Conservation (phyloP, 2,329 filamentous ascomycete genomes). For the Scopulariopsis brevicaulis region DNA sequence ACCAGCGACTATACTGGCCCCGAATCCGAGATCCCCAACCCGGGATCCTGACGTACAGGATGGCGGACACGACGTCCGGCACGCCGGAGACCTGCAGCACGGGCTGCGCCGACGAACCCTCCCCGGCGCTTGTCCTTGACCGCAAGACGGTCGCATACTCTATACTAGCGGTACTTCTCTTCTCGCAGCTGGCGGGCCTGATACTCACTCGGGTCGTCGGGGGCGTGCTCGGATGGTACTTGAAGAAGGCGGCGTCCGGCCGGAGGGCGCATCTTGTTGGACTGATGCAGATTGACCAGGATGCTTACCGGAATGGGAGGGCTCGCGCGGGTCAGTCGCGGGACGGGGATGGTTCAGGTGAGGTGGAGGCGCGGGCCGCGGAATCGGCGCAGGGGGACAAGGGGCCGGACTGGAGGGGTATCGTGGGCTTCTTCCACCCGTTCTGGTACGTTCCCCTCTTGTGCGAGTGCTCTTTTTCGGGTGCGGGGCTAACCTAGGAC, state of each 20-base stretch:
- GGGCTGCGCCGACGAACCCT: constrained; percentile 1
- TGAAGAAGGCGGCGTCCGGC: constrained; percentile 52
- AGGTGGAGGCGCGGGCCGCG: constrained; percentile 51
- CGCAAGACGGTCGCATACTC: not conserved
- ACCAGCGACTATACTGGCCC: not conserved
- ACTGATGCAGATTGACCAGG: constrained; percentile 34
- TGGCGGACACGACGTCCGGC: not conserved
- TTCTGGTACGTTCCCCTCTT: constrained; percentile 60
- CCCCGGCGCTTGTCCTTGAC: not conserved
- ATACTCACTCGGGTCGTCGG: constrained; percentile 24
- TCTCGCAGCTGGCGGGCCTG: constrained; percentile 19
- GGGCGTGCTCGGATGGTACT: constrained; percentile 42
- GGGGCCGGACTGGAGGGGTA: constrained; percentile 60
- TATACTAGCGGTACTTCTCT: constrained; percentile 10
- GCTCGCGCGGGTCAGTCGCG: constrained; percentile 17
- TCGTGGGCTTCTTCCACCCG: constrained; percentile 94
- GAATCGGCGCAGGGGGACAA: constrained; percentile 17
- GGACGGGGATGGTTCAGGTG: constrained; percentile 47
- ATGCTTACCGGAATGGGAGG: constrained; percentile 9
- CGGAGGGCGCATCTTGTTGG: constrained; percentile 46
- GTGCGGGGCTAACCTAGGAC: not conserved
- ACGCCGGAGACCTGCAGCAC: constrained; percentile 1
- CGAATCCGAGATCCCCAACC: not conserved
- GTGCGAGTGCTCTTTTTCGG: not conserved
- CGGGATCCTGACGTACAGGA: not conserved